Percentiles rank a stretch among this genome's conserved stretches.
phyloP scores from a whole-genome alignment of 202 grass and related monocot genomes.

The Carex sylvatica region DNA sequence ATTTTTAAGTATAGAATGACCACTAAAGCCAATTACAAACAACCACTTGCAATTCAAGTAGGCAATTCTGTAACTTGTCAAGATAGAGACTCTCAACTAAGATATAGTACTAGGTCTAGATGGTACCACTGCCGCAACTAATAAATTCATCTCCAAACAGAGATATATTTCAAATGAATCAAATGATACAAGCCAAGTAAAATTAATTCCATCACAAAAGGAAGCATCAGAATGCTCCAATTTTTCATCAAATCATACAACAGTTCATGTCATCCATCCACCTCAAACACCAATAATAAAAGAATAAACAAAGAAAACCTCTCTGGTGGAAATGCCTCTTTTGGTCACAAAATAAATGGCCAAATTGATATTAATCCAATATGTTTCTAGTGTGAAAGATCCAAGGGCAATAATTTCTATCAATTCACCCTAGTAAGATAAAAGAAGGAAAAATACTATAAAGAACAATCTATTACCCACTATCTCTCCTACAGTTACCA shows the following conservation, averaged over 20 bases:
- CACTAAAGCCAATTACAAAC: background rate
- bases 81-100: background rate
- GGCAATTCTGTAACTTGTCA: background rate
- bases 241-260: constrained; percentile 21
- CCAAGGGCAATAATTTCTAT: background rate
- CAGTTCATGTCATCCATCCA: constrained; percentile 12
- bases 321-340: constrained; percentile 13
- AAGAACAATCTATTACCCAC: constrained; percentile 53
- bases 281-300: constrained; percentile 5
- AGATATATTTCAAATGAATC: constrained; percentile 21
- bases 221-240: constrained; percentile 19
- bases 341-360: constrained; percentile 22
- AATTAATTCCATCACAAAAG: constrained; percentile 7
- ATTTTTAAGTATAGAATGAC: background rate
- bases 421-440: constrained; percentile 12
- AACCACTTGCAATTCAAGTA: constrained; percentile 8
- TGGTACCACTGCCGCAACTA: background rate
- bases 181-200: constrained; percentile 18
- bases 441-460: constrained; percentile 5
- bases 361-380: constrained; percentile 16
- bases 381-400: constrained; percentile 13
- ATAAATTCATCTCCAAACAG: constrained; percentile 3
- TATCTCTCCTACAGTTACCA: constrained; percentile 82
- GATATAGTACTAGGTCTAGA: background rate
- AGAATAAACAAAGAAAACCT: constrained; percentile 25